phyloP scores from a whole-genome alignment of 768 basidiomycete genomes.

The Lactarius pseudohatsudake region DNA sequence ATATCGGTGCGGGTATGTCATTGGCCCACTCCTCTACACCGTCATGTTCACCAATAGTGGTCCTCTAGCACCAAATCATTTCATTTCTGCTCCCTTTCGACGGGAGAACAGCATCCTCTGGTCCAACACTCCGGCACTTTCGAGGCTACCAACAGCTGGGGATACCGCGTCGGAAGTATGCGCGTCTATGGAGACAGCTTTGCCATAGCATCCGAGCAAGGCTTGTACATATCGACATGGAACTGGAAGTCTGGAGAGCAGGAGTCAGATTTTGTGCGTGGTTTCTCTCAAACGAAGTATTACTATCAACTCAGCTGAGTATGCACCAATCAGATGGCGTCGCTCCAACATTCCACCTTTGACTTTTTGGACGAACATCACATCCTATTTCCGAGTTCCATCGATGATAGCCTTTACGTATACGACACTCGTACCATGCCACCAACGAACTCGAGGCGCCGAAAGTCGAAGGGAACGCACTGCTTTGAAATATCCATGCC shows the following conservation, averaged over 20 bases:
- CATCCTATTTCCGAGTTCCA: constrained; percentile 18
- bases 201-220: constrained; percentile 14
- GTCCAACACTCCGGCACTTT: not conserved
- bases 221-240: constrained; percentile 19
- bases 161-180: constrained; percentile 17
- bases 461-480: constrained; percentile 16
- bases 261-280: constrained; percentile 17
- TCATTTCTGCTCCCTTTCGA: constrained; percentile 5
- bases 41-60: not conserved
- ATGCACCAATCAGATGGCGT: constrained; percentile 12
- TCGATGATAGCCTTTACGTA: constrained; percentile 14
- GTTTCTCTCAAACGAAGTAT: not conserved
- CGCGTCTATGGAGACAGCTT: constrained; percentile 9
- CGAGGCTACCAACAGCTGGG: constrained; percentile 8
- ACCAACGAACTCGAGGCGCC: not conserved
- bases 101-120: constrained; percentile 3
- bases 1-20: constrained; percentile 8
- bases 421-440: constrained; percentile 18
- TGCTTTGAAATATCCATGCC: constrained; percentile 14
- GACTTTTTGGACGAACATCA: constrained; percentile 15
- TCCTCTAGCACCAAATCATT: constrained; percentile 9
- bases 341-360: constrained; percentile 6
- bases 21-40: not conserved
- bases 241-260: constrained; percentile 19
- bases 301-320: not conserved